Base-by-base conservation (phyloP, 345 rosid species). In the Rhodamnia argentea region DNA sequence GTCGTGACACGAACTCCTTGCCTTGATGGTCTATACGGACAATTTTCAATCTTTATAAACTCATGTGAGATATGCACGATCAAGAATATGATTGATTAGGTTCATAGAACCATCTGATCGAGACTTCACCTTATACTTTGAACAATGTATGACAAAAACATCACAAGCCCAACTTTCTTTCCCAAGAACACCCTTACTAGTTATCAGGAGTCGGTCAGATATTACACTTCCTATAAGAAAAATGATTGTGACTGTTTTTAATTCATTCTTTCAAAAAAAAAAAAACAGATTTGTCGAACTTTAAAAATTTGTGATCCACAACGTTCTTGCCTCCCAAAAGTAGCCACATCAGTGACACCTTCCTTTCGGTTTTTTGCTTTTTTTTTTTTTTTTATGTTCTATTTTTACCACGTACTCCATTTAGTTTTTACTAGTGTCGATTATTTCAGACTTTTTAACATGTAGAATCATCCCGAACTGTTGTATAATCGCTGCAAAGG, bases 1-100 rank as follows among this genome's bases (percentile, higher is more conserved):
- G 3, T 3, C 7, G 22, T 7, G 29, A 29, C 10, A 16, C 16
- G 6, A 29, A 62, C 16, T 62, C 6, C 4, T 62, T 62, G 5
- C 11, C 37, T 0, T 4, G 32, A 29, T 8, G 1, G 3, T 53
- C 22, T 14, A 14, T 53, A 16, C 7, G 22, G 22, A 3, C 6
- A 64, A 29, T 64, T 10, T 29, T 20, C 0, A 2, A 60, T 10
- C 29, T 9, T 64, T 8, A 64, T 4, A 18, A 64, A 16, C 23
- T 64, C 42, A 16, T 0, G 1, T 0, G 26, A 32, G 11, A 44
- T 37, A 18, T 11, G 18, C 24, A 20, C 0, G 13, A 37, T 70
- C 40, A 70, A 18, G 4, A 18, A 37, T 6, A 64, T 37, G 29
- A 64, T 4, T 8, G 76, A 64, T 29, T 5, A 2, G 7, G 22